phyloP scores from a whole-genome alignment of 768 basidiomycete species.

The Mycena olivaceomarginata region DNA sequence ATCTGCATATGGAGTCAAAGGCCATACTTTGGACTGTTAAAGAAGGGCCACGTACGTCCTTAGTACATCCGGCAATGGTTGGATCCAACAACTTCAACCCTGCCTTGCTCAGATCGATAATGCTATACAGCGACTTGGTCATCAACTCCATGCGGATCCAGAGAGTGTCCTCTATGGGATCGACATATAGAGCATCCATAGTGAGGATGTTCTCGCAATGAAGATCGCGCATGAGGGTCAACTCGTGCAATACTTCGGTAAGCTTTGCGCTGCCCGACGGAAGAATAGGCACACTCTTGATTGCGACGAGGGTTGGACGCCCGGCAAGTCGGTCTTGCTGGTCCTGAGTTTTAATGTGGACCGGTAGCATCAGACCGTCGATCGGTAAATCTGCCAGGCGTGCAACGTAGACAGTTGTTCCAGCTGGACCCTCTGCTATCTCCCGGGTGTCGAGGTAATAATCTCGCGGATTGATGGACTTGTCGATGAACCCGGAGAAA shows the following conservation, averaged over 20 bases:
- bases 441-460: constrained; percentile 68
- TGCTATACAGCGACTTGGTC: constrained; percentile 75
- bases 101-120: constrained; percentile 65
- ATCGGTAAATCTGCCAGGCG: neutral
- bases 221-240: constrained; percentile 61
- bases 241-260: constrained; percentile 64
- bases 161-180: constrained; percentile 59
- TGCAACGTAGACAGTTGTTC: constrained; percentile 58
- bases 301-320: constrained; percentile 63
- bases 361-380: constrained; percentile 9
- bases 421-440: constrained; percentile 74
- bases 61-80: constrained; percentile 67
- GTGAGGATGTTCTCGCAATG: constrained; percentile 65
- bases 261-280: constrained; percentile 62
- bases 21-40: too few relatives aligned
- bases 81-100: constrained; percentile 66
- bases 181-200: constrained; percentile 67
- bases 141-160: constrained; percentile 81
- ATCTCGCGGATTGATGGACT: constrained; percentile 59
- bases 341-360: constrained; percentile 7
- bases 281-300: constrained; percentile 68
- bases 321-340: constrained; percentile 1
- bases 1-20: constrained; percentile 54
- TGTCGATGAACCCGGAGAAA: constrained; percentile 61
- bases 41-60: constrained; percentile 63